Evolutionary conservation across 1,139 yeast genomes (phyloP).

Genomic region (Suhomyces terraborum): DNA sequence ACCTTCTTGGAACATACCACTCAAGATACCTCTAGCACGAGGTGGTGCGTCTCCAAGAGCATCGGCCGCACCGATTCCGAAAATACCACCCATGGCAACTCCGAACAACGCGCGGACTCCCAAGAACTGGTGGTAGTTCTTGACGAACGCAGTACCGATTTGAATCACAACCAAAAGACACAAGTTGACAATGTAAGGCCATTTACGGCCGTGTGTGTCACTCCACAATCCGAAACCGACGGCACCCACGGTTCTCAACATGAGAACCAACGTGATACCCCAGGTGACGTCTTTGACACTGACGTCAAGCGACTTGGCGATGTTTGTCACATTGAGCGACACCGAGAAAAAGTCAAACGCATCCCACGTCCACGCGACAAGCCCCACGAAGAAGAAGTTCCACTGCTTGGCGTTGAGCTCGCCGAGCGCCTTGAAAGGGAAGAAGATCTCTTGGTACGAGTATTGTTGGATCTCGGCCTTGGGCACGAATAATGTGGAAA

Average conservation of each 20-base stretch:
- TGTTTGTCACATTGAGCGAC: constrained; percentile 33
- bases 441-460: constrained; percentile 32
- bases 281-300: constrained; percentile 38
- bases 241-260: constrained; percentile 49
- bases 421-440: constrained; percentile 37
- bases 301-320: constrained; percentile 32
- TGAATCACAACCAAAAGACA: constrained; percentile 36
- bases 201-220: constrained; percentile 41
- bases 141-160: constrained; percentile 44
- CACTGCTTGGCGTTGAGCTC: constrained; percentile 37
- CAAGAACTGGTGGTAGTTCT: constrained; percentile 39
- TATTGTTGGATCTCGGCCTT: constrained; percentile 32
- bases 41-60: constrained; percentile 44
- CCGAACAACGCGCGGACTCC: constrained; percentile 47
- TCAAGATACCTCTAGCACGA: constrained; percentile 40
- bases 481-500: constrained; percentile 36
- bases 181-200: constrained; percentile 40
- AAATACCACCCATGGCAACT: constrained; percentile 47
- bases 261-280: constrained; percentile 49
- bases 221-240: constrained; percentile 41
- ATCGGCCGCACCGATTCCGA: constrained; percentile 40
- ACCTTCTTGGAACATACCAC: constrained; percentile 47
- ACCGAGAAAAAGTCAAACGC: constrained; percentile 46
- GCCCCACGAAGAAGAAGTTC: constrained; percentile 32
- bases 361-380: constrained; percentile 48